Base-by-base conservation (phyloP, 768 basidiomycete genomes). In the Cubamyces sp. region DNA sequence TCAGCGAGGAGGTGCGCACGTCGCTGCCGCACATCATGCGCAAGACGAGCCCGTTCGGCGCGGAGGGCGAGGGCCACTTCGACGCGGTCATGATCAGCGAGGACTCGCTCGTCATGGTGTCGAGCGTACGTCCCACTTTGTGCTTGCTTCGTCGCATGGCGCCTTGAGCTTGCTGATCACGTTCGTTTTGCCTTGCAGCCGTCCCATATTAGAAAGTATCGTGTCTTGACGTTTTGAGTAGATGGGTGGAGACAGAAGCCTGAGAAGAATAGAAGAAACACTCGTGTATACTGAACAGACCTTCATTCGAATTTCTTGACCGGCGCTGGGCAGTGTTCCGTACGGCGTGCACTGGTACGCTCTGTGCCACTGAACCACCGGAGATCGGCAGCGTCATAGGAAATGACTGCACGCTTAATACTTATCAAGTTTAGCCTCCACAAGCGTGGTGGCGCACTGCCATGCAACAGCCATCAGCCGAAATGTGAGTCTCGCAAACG, bases 51-150 rank as follows among this genome's bases (percentile, higher is more conserved):
- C 56, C 64, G 57, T 42, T 55, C 9, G 41, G 21, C 4, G n/a
- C 47, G 21, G 39, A 59, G 57, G 62, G 57, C 26, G 61, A 63
- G 42, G 61, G 58, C 4, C 54, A 65, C 26, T 69, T 66, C 53
- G 57, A 62, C 58, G 71, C 73, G 51, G 77, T 76, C 8, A 81
- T 88, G 80, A 82, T 85, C 74, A 81, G 78, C 64, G 84, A 86
- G 69, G 86, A 87, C 71, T 76, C 73, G 61, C 64, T 87, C 8
- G 72, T 88, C 51, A 71, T 84, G 3, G 82, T 86, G 11, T 43
- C 56, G n/a, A 66, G 57, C 42, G 71, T 72, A 46, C 57, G 71
- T 67, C 16, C 16, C 15, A 9, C 2, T n/a, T 5, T 21, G 41
- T 26, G 2, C 12, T 26, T 26, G 30, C 40, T 16, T 1, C n/a